phyloP scores from a whole-genome alignment of 306 rosid genomes.

The Gillenia trifoliata region DNA sequence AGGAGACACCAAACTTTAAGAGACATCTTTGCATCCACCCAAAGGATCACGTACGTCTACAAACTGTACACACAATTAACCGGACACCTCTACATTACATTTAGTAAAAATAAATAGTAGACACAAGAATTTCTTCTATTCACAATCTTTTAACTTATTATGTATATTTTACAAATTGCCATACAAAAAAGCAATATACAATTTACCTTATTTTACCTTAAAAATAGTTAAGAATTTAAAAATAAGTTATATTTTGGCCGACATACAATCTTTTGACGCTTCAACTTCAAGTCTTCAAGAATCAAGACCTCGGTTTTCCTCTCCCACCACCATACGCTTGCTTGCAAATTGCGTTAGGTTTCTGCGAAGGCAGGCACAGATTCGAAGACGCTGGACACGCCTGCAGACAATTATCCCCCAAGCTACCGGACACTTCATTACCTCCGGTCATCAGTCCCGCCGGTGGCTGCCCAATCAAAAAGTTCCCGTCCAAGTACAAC shows the following conservation, averaged over 20 bases:
- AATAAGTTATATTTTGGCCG: conserved; percentile 7
- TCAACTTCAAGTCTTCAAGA: conserved; percentile 11
- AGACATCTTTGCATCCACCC: too few relatives aligned
- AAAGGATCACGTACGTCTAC: too few relatives aligned
- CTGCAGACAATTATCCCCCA: conserved; percentile 81
- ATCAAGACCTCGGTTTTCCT: conserved; percentile 41
- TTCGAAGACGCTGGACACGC: conserved; percentile 61
- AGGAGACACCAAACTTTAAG: neutral
- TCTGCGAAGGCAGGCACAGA: conserved; percentile 76
- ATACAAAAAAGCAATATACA: neutral
- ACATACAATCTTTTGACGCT: conserved; percentile 12
- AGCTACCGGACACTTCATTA: conserved; percentile 54
- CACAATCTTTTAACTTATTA: neutral
- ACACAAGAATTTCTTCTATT: too few relatives aligned
- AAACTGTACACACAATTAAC: too few relatives aligned
- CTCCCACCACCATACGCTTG: conserved; percentile 45
- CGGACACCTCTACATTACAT: too few relatives aligned
- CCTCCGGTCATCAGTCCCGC: conserved; percentile 39
- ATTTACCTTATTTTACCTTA: conserved; percentile 4
- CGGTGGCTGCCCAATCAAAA: conserved; percentile 71
- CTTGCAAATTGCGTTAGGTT: conserved; percentile 61
- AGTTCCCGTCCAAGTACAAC: conserved; percentile 79
- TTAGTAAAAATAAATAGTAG: too few relatives aligned
- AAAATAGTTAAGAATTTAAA: neutral
- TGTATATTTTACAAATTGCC: neutral